Evolutionary conservation across 495 filamentous ascomycete species (phyloP).

Genomic region (Hypoxylon subgilvum): DNA sequence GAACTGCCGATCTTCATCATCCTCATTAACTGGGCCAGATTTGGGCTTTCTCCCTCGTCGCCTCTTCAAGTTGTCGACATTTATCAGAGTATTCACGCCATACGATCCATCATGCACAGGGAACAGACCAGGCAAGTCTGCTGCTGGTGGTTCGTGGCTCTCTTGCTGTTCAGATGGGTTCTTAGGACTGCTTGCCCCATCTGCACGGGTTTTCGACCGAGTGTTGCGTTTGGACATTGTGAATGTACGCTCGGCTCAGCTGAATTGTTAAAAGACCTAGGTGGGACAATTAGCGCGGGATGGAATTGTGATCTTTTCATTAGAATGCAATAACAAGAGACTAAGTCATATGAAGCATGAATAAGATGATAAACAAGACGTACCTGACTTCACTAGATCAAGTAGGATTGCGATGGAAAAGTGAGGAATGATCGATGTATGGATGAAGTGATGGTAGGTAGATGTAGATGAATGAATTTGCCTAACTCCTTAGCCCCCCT

Average conservation of each 20-base stretch:
- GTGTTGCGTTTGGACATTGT: conserved; percentile 41
- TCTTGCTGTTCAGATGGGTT: background rate
- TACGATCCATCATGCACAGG: conserved; percentile 42
- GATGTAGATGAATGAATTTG: conserved; percentile 32
- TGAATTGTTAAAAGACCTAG: background rate
- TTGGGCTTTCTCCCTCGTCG: conserved; percentile 16
- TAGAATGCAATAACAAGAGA: background rate
- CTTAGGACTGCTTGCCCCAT: conserved; percentile 14
- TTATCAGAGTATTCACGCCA: conserved; percentile 39
- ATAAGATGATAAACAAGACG: too few relatives aligned
- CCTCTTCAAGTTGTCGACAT: conserved; percentile 10
- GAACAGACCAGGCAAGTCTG: conserved; percentile 35
- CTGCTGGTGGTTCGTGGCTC: conserved; percentile 15
- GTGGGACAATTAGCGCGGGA: conserved; percentile 1
- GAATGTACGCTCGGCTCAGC: background rate
- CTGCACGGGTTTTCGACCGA: conserved; percentile 33
- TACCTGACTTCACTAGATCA: too few relatives aligned
- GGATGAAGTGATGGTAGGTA: conserved; percentile 17
- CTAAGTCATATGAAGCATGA: too few relatives aligned
- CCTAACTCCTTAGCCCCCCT: conserved; percentile 18
- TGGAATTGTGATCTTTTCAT: background rate
- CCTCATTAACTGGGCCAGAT: conserved; percentile 18
- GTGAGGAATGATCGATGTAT: conserved; percentile 3
- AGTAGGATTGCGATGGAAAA: conserved; percentile 1
- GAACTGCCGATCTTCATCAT: conserved; percentile 32